phyloP scores from a whole-genome alignment of 2,329 filamentous ascomycete genomes.

The Colletotrichum lupini region DNA sequence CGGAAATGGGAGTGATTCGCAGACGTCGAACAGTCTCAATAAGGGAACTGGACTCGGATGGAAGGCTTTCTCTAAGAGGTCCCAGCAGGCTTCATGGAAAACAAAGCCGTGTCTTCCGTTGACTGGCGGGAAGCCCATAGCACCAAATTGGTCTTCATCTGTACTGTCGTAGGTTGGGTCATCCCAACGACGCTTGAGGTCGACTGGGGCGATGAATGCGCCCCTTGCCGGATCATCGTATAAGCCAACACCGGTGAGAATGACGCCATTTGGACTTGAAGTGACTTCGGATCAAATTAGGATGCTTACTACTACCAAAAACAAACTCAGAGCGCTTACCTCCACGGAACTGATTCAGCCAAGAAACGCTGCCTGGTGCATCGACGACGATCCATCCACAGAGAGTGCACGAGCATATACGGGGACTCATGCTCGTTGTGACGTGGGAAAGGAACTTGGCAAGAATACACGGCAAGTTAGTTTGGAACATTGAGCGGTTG shows the following conservation, averaged over 20 bases:
- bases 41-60: not conserved
- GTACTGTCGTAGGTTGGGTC: not conserved
- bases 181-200: not conserved
- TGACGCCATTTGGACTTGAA: not conserved
- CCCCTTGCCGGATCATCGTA: not conserved
- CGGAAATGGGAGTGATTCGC: not conserved
- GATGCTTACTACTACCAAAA: fast-evolving
- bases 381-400: not conserved
- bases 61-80: not conserved
- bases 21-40: not conserved
- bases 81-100: not conserved
- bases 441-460: too few relatives aligned
- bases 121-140: not conserved
- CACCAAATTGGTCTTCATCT: not conserved
- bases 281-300: not conserved
- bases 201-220: not conserved
- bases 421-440: not conserved
- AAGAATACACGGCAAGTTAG: too few relatives aligned
- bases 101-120: not conserved
- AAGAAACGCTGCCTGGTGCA: not conserved
- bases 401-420: not conserved
- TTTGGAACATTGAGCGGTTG: too few relatives aligned
- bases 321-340: fast-evolving
- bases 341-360: not conserved
- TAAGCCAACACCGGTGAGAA: not conserved